phyloP scores from a whole-genome alignment of 148 eudicot genomes.

The Cornus kousa region DNA sequence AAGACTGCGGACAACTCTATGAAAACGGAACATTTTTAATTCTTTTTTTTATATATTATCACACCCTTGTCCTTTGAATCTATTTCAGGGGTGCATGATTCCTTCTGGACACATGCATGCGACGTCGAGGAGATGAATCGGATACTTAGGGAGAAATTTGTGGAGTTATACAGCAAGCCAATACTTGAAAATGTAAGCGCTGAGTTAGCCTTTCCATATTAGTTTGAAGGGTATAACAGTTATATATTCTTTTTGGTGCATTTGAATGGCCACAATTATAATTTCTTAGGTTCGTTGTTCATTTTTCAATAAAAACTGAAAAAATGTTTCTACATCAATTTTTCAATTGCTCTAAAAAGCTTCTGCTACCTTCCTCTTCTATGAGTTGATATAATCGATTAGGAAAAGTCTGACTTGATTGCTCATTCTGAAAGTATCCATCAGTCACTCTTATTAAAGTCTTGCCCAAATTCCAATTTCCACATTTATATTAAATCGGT shows the following conservation, averaged over 20 bases:
- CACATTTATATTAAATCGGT: background rate
- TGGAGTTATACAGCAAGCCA: slow-evolving; percentile 68
- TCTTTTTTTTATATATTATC: background rate
- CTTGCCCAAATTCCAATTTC: background rate
- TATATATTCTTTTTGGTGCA: background rate
- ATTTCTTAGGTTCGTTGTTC: background rate
- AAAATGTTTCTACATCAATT: background rate
- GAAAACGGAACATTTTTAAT: background rate
- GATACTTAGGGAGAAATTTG: slow-evolving; percentile 82
- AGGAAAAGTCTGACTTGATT: background rate
- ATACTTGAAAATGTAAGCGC: slow-evolving; percentile 78
- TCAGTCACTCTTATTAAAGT: background rate
- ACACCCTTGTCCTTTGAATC: background rate
- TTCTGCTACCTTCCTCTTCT: background rate
- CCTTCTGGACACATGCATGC: slow-evolving; percentile 97
- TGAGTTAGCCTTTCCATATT: background rate
- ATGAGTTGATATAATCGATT: background rate
- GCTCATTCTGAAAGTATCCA: background rate
- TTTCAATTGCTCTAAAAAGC: background rate
- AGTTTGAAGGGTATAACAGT: background rate
- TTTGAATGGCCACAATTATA: background rate
- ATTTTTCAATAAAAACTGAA: background rate
- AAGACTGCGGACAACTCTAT: background rate
- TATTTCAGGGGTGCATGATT: slow-evolving; percentile 85
- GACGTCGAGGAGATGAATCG: slow-evolving; percentile 79